These are phyloP conservation scores for Laburnicola sp. DNA, from an alignment of 2,329 filamentous ascomycete genomes.

Conservation along the genomic window DNA sequence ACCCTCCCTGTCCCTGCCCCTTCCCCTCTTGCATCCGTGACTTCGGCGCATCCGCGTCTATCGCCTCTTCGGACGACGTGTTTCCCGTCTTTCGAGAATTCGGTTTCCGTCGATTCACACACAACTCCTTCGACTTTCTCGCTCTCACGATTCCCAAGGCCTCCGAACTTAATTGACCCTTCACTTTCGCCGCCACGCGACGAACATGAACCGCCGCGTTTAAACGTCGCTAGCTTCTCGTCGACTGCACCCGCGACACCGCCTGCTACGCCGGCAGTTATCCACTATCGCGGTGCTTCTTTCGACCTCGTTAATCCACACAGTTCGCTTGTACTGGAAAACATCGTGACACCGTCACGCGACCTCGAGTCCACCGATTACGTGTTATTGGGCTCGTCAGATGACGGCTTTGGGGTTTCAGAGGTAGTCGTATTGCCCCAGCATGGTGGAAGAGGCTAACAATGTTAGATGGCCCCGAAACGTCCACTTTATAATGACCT, in stretches of 20 bases:
- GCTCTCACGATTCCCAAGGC: constrained; percentile 42
- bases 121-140: constrained; percentile 36
- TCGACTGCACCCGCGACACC: constrained; percentile 38
- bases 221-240: constrained; percentile 29
- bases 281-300: constrained; percentile 46
- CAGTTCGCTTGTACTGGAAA: constrained; percentile 39
- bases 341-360: constrained; percentile 43
- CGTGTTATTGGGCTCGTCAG: constrained; percentile 28
- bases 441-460: constrained; percentile 10
- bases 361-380: constrained; percentile 42
- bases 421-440: constrained; percentile 22
- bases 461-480: constrained; percentile 37
- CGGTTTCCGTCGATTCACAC: constrained; percentile 22
- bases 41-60: constrained; percentile 18
- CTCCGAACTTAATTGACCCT: constrained; percentile 27
- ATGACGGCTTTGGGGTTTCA: constrained; percentile 22
- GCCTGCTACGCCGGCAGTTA: constrained; percentile 42
- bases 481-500: constrained; percentile 37
- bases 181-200: constrained; percentile 25
- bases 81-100: constrained; percentile 26
- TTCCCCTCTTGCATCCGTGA: constrained; percentile 22
- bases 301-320: constrained; percentile 47
- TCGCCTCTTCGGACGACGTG: constrained; percentile 24
- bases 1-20: constrained; percentile 14
- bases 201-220: constrained; percentile 22